These are phyloP conservation scores for Collariella sp. DNA, from an alignment of 495 filamentous ascomycete species.

Conservation along the genomic window DNA sequence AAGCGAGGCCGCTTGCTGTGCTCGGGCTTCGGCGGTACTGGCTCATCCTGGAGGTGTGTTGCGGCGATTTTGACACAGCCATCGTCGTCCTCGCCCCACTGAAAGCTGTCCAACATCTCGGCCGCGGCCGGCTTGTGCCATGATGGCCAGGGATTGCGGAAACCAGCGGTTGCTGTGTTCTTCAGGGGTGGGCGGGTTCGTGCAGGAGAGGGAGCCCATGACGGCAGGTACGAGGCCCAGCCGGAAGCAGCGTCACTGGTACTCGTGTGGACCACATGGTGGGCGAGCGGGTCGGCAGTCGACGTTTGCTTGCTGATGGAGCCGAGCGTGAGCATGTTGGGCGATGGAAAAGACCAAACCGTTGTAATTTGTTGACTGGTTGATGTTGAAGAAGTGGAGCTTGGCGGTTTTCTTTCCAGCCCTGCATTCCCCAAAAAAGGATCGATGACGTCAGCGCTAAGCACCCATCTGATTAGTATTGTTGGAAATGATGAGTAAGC, in stretches of 20 bases:
- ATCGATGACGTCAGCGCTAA: neutral
- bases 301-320: neutral
- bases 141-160: slow-evolving; percentile 49
- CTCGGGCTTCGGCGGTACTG: neutral
- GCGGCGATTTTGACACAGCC: slow-evolving; percentile 16
- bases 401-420: no score
- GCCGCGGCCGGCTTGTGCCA: slow-evolving; percentile 25
- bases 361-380: neutral
- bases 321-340: neutral
- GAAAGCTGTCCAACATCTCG: slow-evolving; percentile 21
- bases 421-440: neutral
- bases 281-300: neutral
- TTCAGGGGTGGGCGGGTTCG: neutral
- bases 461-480: neutral
- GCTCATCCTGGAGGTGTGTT: slow-evolving; percentile 8
- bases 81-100: slow-evolving; percentile 22
- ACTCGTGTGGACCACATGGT: slow-evolving; percentile 1
- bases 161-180: slow-evolving; percentile 19
- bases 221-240: slow-evolving; percentile 15
- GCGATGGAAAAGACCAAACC: neutral
- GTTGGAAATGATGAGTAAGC: no score
- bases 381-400: neutral
- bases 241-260: neutral
- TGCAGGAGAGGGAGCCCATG: neutral
- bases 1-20: slow-evolving; percentile 4